Base-by-base conservation (phyloP, 73 alveolate genomes). In the Paramecium pentaurelia region DNA sequence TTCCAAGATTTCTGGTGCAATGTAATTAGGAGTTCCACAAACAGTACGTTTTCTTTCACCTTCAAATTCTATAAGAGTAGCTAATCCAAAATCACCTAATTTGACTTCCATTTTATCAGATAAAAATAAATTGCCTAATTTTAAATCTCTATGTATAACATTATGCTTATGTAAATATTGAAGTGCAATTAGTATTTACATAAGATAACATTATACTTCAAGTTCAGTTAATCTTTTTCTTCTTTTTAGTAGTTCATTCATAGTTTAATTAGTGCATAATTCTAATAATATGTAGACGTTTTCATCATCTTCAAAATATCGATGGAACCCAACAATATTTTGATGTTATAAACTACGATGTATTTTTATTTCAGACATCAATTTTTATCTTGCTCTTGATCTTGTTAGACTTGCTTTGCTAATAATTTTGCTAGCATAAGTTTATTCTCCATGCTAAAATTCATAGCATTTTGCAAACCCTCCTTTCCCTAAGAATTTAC, bases 381-480 rank as follows among this genome's bases (percentile, higher is more conserved):
- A 77, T 94, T 97, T 97, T 93, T 97, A 96, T 75, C 97, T 96
- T 12, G 99, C 98, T 45, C 99, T 95, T 16, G 98, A 88, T 94
- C 96, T 97, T 16, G 98, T 92, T 34, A 98, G 95, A 37, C 98
- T 90, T 59, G 98, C 92, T 94, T 98, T 98, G 34, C 97, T 96
- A 32, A 98, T 96, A n/a, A 98, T 93, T 93, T 98, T 98, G 36
- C 96, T 98, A 16, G 99, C 99, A 16, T 42, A 93, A n/a, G 86
- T 71, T 70, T 93, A 93, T 77, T 92, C 92, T 49, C 95, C 93
- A 73, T 92, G 95, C 44, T 92, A 90, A 71, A 98, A 68, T 92
- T 98, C 99, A 92, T 96, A 98, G 71, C 99, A 97, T 86, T 95
- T 94, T 7, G 99, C 99, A 95, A 98, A 98, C n/a, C 99, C 99